Evolutionary conservation across 805 yeast species (phyloP), one percentile per base, ranked within the genome.

Genomic region (Cyberlindnera galapagoensis): DNA sequence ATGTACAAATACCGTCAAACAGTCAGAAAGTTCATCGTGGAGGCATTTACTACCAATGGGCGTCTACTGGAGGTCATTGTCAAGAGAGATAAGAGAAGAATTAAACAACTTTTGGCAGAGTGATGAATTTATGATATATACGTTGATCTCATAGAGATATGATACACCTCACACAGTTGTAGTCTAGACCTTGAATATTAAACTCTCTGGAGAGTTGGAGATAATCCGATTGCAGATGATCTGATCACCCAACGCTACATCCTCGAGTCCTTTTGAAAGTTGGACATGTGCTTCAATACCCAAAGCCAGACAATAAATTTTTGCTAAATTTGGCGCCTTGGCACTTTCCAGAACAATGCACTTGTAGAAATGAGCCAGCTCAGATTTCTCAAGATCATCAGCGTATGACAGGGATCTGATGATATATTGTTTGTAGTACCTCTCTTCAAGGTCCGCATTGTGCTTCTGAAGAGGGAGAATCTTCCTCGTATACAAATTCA

Each of bases 21-120:
- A 4, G 74, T 74, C 13, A 60, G 94, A 22, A 66, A 74, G 41
- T 80, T 76, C 47, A 60, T 86, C 11, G 69, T 79, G 46, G 88
- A 78, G 26, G 58, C 81, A 33, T 73, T 83, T 42, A 70, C 73
- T 33, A 15, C 31, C 4, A 69, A 70, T 41, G 62, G 68, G 9
- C 61, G 61, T 20, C 60, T 76, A 26, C 56, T 80, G 51, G 84
- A 76, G 38, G 55, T 56, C 9, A 43, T 76, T 31, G 62, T 74
- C 21, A 65, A 60, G 47, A 58, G 65, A 30, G 74, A 71, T 34
- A 56, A 69, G 34, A 62, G 43, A 31, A 33, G 54, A 12, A 44
- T 40, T 15, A 49, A 44, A 24, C 49, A 44, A 22, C 34, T 39
- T 5, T 30, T 38, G 26, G 36, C 42, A 7, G 33, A 34, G 11